Evolutionary conservation across 768 basidiomycete genomes (phyloP).

Genomic region (Pleurotus ostreatus): DNA sequence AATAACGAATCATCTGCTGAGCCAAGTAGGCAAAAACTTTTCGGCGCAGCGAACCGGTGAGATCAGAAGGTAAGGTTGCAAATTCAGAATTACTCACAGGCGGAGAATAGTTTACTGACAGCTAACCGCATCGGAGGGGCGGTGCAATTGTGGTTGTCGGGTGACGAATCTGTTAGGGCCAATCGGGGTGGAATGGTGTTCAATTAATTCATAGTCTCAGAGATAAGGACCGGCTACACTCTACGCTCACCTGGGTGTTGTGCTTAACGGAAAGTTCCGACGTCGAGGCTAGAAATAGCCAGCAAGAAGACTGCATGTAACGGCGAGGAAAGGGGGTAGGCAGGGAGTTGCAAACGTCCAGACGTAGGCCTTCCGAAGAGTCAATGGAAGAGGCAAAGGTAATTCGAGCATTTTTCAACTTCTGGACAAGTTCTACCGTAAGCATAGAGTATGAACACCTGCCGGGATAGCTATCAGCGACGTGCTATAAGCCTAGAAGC

Average conservation of each 20-base stretch:
- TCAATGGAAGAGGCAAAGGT: neutral
- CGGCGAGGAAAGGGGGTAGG: neutral
- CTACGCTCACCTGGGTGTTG: neutral
- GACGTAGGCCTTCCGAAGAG: neutral
- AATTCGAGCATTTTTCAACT: no score
- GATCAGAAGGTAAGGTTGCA: neutral
- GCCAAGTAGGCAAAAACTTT: no score
- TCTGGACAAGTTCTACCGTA: no score
- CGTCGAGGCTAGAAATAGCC: neutral
- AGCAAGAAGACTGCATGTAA: neutral
- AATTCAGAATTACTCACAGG: neutral
- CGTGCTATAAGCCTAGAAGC: no score
- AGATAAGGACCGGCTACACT: slow-evolving; percentile 1
- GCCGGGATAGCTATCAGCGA: no score
- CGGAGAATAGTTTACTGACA: neutral
- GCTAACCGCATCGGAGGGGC: neutral
- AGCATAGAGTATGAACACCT: no score
- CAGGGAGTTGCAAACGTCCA: neutral
- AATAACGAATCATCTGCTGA: neutral
- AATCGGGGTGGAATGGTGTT: no score
- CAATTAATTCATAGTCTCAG: neutral
- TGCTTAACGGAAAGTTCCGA: slow-evolving; percentile 4
- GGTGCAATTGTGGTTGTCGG: neutral
- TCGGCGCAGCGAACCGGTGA: neutral
- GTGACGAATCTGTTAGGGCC: no score